Conservation (phyloP, 139 green algal genomes). For the Astrephomene gubernaculifera region DNA sequence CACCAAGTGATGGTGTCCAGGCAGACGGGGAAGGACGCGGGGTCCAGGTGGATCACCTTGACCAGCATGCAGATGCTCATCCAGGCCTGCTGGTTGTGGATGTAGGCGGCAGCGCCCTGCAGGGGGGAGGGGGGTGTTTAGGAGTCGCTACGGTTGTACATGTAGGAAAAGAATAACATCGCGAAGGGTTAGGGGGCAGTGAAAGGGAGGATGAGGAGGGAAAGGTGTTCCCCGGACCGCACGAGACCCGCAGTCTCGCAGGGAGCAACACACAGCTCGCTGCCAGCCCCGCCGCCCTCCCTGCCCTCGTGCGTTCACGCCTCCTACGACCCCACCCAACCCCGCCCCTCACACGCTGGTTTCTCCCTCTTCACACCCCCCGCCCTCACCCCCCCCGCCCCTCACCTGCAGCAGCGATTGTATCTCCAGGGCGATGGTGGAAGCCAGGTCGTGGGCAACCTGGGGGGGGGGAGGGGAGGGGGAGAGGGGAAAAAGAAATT, state of each 20-base stretch:
- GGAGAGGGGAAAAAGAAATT: background rate
- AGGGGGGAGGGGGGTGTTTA: background rate
- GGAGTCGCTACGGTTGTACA: too few species aligned
- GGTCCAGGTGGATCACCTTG: constrained; percentile 79
- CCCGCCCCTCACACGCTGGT: too few species aligned
- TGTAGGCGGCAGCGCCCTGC: constrained; percentile 71
- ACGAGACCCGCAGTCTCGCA: too few species aligned
- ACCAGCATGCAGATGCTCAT: constrained; percentile 85
- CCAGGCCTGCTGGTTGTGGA: constrained; percentile 84
- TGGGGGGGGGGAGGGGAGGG: background rate
- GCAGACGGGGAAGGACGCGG: constrained; percentile 71
- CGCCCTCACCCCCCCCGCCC: too few species aligned
- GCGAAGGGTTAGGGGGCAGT: too few species aligned
- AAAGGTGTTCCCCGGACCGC: too few species aligned
- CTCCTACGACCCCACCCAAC: too few species aligned
- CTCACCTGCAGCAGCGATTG: constrained; percentile 69
- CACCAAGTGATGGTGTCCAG: constrained; percentile 68
- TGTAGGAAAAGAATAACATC: too few species aligned
- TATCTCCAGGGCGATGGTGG: constrained; percentile 80
- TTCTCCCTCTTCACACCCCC: background rate
- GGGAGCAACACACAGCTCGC: too few species aligned
- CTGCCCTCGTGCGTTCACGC: too few species aligned
- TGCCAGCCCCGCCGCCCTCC: too few species aligned
- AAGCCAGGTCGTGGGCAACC: constrained; percentile 76
- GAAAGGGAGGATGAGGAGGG: too few species aligned